Conservation (phyloP, 2,329 filamentous ascomycete genomes). For the Claviceps sp. region DNA sequence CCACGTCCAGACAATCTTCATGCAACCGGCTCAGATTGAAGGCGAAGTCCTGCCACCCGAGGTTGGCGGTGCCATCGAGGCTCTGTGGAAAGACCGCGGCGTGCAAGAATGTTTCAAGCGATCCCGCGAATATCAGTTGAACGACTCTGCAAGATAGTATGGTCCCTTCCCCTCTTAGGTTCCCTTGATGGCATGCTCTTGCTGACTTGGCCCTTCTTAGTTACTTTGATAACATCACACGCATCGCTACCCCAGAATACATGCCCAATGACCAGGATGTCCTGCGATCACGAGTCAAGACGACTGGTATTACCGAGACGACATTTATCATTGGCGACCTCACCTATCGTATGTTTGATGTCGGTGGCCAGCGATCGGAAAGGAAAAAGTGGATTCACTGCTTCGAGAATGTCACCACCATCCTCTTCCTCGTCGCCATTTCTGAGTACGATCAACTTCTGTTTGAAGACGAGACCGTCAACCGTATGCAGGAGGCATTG, state of each 20-base stretch:
- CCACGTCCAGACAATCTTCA: slow-evolving; percentile 96
- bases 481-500: slow-evolving; percentile 83
- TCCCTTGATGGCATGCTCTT: background rate
- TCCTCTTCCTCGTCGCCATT: slow-evolving; percentile 92
- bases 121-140: slow-evolving; percentile 89
- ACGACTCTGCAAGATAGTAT: slow-evolving; percentile 92
- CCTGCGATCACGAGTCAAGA: slow-evolving; percentile 75
- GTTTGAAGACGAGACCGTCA: slow-evolving; percentile 93
- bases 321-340: slow-evolving; percentile 84
- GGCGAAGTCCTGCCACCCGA: slow-evolving; percentile 88
- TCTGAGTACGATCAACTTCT: slow-evolving; percentile 94
- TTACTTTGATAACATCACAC: slow-evolving; percentile 91
- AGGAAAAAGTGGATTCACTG: slow-evolving; percentile 97
- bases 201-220: slow-evolving; percentile 34
- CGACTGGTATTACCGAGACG: slow-evolving; percentile 91
- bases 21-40: slow-evolving; percentile 94
- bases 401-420: slow-evolving; percentile 94
- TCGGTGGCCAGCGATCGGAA: slow-evolving; percentile 82
- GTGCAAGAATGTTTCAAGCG: slow-evolving; percentile 93
- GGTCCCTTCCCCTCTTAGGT: background rate
- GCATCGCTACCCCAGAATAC: slow-evolving; percentile 83
- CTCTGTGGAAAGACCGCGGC: slow-evolving; percentile 83
- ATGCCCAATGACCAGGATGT: slow-evolving; percentile 95
- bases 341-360: slow-evolving; percentile 95
- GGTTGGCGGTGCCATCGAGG: slow-evolving; percentile 84